Conservation (phyloP, 2,329 filamentous ascomycete species). For the Fusarium heterosporum region DNA sequence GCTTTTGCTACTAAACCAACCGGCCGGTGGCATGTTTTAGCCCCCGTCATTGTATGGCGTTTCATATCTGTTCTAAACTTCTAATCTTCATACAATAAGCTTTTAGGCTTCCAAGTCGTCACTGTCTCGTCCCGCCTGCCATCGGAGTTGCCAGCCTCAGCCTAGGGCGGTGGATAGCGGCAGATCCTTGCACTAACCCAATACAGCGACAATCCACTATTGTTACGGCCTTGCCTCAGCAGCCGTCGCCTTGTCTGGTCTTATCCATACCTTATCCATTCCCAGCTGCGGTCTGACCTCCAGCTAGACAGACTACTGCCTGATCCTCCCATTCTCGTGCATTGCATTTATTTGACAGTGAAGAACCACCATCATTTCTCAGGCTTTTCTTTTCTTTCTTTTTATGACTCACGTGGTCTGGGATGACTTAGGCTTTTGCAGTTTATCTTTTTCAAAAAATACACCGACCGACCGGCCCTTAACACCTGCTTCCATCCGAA, state of each 20-base stretch:
- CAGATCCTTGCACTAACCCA: constrained; percentile 41
- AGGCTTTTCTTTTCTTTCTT: constrained; percentile 29
- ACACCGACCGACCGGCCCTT: not conserved
- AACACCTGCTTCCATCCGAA: constrained; percentile 7
- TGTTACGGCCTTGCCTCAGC: constrained; percentile 43
- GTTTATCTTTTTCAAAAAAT: not conserved
- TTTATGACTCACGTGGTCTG: constrained; percentile 40
- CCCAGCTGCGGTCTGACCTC: constrained; percentile 46
- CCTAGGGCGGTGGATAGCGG: constrained; percentile 42
- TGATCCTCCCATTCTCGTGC: constrained; percentile 40
- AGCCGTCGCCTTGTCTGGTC: constrained; percentile 37
- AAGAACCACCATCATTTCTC: constrained; percentile 23
- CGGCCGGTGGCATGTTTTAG: not conserved
- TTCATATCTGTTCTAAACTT: not conserved
- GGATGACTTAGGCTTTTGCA: constrained; percentile 17
- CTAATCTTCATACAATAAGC: not conserved
- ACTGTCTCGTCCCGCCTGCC: constrained; percentile 10
- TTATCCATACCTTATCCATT: constrained; percentile 29
- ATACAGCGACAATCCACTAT: constrained; percentile 32
- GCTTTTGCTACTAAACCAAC: not conserved
- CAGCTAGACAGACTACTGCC: constrained; percentile 33
- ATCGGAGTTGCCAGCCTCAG: constrained; percentile 27
- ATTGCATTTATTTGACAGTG: constrained; percentile 28
- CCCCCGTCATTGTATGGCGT: not conserved
- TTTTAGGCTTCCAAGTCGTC: constrained; percentile 6